Evolutionary conservation across 176 grass and related monocot species (phyloP).

Genomic region (Panicum miliaceum): DNA sequence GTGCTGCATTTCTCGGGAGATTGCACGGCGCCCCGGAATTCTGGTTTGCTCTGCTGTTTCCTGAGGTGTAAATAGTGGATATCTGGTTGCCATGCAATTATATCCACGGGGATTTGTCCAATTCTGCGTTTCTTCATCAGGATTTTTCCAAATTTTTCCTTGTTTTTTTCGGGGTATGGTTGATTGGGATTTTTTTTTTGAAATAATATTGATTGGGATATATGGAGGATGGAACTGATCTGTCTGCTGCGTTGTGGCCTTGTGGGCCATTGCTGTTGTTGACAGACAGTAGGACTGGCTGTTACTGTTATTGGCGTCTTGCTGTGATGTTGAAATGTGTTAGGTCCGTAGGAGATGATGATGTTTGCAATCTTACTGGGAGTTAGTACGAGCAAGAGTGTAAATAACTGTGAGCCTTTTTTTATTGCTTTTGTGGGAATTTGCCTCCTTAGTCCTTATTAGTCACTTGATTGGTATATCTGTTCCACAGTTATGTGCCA

Average conservation of each 20-base stretch:
- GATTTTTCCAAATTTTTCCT: neutral
- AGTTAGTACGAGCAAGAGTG: neutral
- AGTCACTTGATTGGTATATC: conserved; percentile 13
- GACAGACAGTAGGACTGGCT: neutral
- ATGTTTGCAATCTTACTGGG: neutral
- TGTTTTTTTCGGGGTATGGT: neutral
- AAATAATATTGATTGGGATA: neutral
- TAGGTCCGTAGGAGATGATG: neutral
- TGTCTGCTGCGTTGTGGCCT: neutral
- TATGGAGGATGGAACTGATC: neutral
- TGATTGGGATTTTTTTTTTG: neutral
- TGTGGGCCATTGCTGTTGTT: conserved; percentile 10
- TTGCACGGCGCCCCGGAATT: neutral
- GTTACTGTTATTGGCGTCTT: neutral
- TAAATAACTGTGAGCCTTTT: neutral
- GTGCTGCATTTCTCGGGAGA: neutral
- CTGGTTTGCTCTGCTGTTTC: neutral
- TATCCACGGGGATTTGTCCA: neutral
- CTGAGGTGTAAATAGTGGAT: neutral
- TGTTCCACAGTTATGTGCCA: neutral
- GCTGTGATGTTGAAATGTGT: neutral
- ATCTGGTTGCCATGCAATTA: neutral
- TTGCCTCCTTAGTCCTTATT: neutral
- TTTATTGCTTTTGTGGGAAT: neutral
- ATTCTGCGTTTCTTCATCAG: neutral